Evolutionary conservation across 257 asterid species (phyloP), one percentile per base, ranked within the genome.

Genomic region (Solanum chmielewskii): DNA sequence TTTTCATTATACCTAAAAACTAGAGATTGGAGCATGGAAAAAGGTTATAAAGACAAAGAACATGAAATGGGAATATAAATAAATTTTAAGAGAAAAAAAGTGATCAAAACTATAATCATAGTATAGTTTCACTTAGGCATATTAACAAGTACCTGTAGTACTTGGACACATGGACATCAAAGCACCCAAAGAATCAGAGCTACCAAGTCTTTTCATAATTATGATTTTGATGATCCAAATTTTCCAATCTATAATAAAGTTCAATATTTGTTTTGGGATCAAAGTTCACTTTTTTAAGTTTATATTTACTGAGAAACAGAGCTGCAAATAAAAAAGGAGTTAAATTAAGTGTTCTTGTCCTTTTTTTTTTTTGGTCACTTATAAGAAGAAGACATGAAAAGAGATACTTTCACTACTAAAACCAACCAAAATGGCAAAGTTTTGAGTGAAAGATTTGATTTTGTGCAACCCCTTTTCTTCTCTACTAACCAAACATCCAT

Each of bases 151-250:
- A 96, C 99, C 99, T 96, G 98, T 87, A 76, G 98, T 86, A 88
- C 91, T 91, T 87, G 98, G 99, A 92, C 98, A 96, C 86, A 95
- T 92, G 91, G 98, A 87, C 94, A 96, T 95, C 90, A 95, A 88
- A 89, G 93, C 97, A 89, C 97, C 95, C 94, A 94, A 90, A 62
- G 98, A 94, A 93, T 95, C 97, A 77, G 96, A 92, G 88, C 95
- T 93, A 83, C 86, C 74, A 81, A 90, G 93, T 91, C 98, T 93
- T 97, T 96, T 96, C 98, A 96, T 96, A 74, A 86, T 91, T 88
- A 12, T 86, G 33, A 84, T 44, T 44, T 81, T 89, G 64, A 86
- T 78, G 25, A 90, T 87, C 69, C 52, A 70, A 68, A 69, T 31
- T 69, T 69, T 69, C 12, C 70, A 62, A 81, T 21, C 75, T 16